Evolutionary conservation across 2,329 filamentous ascomycete species (phyloP), one percentile per base, ranked within the genome.

Genomic region (Arthroderma uncinatum): DNA sequence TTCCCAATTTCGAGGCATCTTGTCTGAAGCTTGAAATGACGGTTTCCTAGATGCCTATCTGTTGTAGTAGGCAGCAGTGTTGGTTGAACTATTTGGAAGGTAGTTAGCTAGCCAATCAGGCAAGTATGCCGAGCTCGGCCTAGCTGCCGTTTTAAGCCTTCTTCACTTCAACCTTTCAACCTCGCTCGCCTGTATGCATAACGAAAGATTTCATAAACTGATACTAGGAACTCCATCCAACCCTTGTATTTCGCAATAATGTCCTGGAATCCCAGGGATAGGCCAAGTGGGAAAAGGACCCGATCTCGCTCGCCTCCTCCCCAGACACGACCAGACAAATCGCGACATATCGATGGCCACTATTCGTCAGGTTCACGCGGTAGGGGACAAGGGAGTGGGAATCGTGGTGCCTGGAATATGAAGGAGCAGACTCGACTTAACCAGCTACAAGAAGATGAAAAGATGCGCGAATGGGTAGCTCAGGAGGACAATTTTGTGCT

Each of bases 401-500:
- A 67, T 59, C 63, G 63, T 19, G 60, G 53, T 10, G 39, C 54
- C 39, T 59, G 61, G 61, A 62, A 42, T 47, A 55, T 59, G 65
- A 74, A 69, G 59, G 75, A 77, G 34, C 75, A 77, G 62, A 68
- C 74, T 53, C 72, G 72, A 4, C 65, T 76, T 54, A 78, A 78
- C 58, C 73, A 77, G 65, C 73, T 88, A 60, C 86, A 85, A 58
- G 82, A 89, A 68, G 87, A 90, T 65, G 85, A 91, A 67, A 85
- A 89, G 67, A 86, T 84, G 62, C 79, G 84, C 25, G 81, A 86
- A 67, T 98, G 93, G 79, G 88, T 97, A 19, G 88, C 92, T 55
- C 88, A 95, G 65, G 93, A 98, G 71, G 93, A 98, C 75, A 85
- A 86, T 62, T 98, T 98, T 67, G 93, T 97, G 57, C 77, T 98